Percentiles rank a stretch among this genome's conserved stretches.
These are phyloP conservation scores for Fraxinus angustifolia DNA, from an alignment of 305 asterid species.

Conservation along the genomic window DNA sequence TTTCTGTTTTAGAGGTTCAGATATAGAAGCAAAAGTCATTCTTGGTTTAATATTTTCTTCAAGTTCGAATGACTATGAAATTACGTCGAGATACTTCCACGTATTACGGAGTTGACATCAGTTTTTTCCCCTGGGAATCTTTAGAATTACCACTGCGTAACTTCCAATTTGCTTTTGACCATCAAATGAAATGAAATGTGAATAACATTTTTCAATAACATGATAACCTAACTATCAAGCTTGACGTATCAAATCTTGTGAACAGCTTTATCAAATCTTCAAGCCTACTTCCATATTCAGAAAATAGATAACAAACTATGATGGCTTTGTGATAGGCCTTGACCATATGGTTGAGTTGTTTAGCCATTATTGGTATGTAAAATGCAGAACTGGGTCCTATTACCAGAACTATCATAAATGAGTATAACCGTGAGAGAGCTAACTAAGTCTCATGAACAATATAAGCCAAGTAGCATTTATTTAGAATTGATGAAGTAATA, in stretches of 20 bases:
- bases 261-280: not conserved
- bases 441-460: slow-evolving; percentile 7
- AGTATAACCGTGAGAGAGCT: not conserved
- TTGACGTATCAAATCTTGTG: not conserved
- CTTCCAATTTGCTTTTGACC: not conserved
- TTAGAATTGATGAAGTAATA: not conserved
- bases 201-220: not conserved
- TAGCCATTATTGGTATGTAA: slow-evolving; percentile 3
- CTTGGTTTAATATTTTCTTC: not conserved
- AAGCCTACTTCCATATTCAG: not conserved
- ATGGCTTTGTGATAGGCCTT: not conserved
- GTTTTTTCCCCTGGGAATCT: not conserved
- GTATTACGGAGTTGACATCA: not conserved
- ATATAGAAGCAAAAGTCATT: not conserved
- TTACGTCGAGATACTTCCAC: not conserved
- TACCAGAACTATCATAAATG: not conserved
- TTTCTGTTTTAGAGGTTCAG: not conserved
- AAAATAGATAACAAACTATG: not conserved
- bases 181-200: not conserved
- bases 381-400: not conserved
- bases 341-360: not conserved
- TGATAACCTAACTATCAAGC: not conserved
- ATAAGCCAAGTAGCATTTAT: slow-evolving; percentile 6
- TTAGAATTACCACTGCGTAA: not conserved
- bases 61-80: not conserved